Base-by-base conservation (phyloP, 208 protist species). In the Leptomonas pyrrhocoris region DNA sequence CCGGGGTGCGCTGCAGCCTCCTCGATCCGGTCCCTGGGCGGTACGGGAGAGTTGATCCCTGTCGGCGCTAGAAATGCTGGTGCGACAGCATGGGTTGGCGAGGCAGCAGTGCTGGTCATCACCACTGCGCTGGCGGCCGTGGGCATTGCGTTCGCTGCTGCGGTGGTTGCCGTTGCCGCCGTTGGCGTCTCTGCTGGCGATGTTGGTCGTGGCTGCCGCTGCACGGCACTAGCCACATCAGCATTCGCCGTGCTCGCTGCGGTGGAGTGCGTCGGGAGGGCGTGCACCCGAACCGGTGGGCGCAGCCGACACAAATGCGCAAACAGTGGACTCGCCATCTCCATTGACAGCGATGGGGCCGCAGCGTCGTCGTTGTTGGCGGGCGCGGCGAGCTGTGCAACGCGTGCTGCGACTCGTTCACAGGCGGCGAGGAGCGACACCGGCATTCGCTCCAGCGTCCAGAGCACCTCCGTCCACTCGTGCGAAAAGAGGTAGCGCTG, bases 391-490 rank as follows among this genome's bases (percentile, higher is more conserved):
- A 21, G 1, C n/a, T 59, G 50, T 2, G 55, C 27, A 23, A 65
- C 21, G 30, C 59, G n/a, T 1, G 8, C 0, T n/a, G 70, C 31
- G 13, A 74, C 25, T 7, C 50, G 28, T 0, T 55, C 61, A 27
- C 49, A 60, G 0, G 57, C 70, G 2, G 25, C 51, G 0, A 23
- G 53, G n/a, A 89, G 36, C 11, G 50, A n/a, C 12, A 57, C 69
- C 0, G 74, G 68, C 27, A 74, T 59, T 43, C 62, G 69, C 51
- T 94, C 89, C 43, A 92, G 51, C 34, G 72, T 68, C 81, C 84
- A 85, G 79, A 93, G 61, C 16, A 34, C 54, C 16, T 84, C 77
- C 25, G 65, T 62, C 87, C 87, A 93, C 2, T 81, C 62, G 0
- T 62, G 49, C 13, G 79, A 59, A 19, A 89, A 77, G 23, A 88